Evolutionary conservation across 331 rosid species (phyloP).

Genomic region (Quercus tomentella): DNA sequence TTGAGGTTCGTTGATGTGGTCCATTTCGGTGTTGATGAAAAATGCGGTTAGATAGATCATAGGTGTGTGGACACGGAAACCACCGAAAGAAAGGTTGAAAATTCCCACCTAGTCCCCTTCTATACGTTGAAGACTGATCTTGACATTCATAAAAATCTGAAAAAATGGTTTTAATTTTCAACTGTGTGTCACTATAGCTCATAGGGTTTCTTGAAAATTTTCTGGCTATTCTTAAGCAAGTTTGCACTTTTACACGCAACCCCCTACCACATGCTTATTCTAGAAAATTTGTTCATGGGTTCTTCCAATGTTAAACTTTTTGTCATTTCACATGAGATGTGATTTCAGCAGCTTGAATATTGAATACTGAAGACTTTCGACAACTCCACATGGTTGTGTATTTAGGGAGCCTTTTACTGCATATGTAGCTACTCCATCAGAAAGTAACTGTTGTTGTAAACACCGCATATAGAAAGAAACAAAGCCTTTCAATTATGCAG

Average conservation of each 20-base stretch:
- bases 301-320: slow-evolving; percentile 1
- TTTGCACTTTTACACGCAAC: slow-evolving; percentile 29
- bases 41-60: not conserved
- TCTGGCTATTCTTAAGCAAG: slow-evolving; percentile 8
- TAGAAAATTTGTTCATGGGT: not conserved
- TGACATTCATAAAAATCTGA: slow-evolving; percentile 12
- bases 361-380: not conserved
- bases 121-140: not conserved
- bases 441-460: not conserved
- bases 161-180: not conserved
- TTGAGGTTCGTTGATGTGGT: slow-evolving; percentile 9
- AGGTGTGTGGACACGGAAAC: slow-evolving; percentile 11
- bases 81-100: slow-evolving; percentile 24
- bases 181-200: slow-evolving; percentile 2
- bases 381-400: not conserved
- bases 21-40: slow-evolving; percentile 13
- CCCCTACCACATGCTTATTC: not conserved
- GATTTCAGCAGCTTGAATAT: not conserved
- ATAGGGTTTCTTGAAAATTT: not conserved
- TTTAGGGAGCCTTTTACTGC: slow-evolving; percentile 2
- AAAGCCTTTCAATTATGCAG: not conserved
- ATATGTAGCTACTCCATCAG: not conserved
- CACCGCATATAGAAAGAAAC: not conserved
- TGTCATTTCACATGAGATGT: slow-evolving; percentile 1
- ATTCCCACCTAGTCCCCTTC: not conserved